phyloP scores from a whole-genome alignment of 2,329 filamentous ascomycete genomes.

The Pseudopyricularia javanii region DNA sequence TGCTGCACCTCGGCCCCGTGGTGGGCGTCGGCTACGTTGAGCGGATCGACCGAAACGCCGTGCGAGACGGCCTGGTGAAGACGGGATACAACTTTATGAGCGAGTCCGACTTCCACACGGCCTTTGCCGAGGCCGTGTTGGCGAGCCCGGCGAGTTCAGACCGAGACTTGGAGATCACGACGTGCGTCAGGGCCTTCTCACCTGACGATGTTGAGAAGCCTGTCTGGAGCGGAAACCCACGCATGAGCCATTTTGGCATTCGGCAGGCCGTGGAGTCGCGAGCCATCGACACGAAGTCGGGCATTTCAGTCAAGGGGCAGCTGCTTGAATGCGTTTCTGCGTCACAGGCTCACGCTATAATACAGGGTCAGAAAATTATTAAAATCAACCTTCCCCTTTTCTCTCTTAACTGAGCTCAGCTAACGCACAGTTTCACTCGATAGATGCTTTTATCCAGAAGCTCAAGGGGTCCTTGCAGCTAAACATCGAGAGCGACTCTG shows the following conservation, averaged over 20 bases:
- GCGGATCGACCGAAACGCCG: background rate
- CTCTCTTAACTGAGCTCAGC: background rate
- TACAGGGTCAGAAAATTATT: background rate
- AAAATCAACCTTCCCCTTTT: background rate
- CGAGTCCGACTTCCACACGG: background rate
- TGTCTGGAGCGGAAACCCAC: background rate
- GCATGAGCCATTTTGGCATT: background rate
- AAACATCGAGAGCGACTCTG: background rate
- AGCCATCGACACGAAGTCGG: background rate
- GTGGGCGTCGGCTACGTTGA: background rate
- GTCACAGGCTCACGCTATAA: background rate
- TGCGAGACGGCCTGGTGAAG: background rate
- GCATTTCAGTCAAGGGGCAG: background rate
- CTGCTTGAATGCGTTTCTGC: background rate
- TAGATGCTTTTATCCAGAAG: background rate
- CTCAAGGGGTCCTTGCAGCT: background rate
- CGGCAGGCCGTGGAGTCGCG: background rate
- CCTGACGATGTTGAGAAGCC: background rate
- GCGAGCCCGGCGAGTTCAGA: background rate
- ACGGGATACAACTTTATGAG: background rate
- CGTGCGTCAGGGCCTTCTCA: background rate
- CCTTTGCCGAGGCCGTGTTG: background rate
- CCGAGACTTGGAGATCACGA: background rate
- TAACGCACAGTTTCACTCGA: background rate
- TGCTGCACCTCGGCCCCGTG: background rate